phyloP scores from a whole-genome alignment of 2,329 filamentous ascomycete species.

The Ascochyta fabae region DNA sequence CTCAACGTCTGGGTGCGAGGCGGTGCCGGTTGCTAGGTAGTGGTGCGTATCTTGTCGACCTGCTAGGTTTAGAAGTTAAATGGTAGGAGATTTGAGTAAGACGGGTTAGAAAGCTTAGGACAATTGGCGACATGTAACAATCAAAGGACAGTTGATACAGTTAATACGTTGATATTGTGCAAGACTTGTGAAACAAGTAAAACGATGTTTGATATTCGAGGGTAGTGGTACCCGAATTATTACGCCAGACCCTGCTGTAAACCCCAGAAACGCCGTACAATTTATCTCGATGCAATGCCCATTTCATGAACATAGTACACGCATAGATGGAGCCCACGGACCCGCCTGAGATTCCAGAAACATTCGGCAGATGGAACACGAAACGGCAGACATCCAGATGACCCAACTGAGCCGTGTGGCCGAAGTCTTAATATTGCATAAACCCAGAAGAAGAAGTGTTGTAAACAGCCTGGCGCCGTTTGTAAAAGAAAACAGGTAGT shows the following conservation, averaged over 20 bases:
- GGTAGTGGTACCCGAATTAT: background rate
- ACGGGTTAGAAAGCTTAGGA: too few species aligned
- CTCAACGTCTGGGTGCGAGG: too few species aligned
- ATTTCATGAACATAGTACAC: slow-evolving; percentile 9
- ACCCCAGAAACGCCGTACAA: slow-evolving; percentile 2
- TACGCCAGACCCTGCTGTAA: too few species aligned
- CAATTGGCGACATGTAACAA: too few species aligned
- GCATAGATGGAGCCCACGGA: slow-evolving; percentile 9
- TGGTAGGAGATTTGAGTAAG: too few species aligned
- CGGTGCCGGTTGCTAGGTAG: too few species aligned
- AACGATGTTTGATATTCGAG: too few species aligned
- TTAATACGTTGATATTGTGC: too few species aligned
- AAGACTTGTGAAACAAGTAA: too few species aligned
- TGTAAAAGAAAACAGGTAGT: slow-evolving; percentile 1
- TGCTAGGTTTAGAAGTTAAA: too few species aligned
- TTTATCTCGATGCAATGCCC: slow-evolving; percentile 14
- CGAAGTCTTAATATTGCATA: slow-evolving; percentile 20
- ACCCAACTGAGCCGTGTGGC: slow-evolving; percentile 25
- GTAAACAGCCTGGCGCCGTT: slow-evolving; percentile 1
- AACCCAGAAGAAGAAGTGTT: slow-evolving; percentile 14
- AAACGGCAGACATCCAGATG: slow-evolving; percentile 21
- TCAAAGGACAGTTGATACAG: too few species aligned
- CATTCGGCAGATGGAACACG: slow-evolving; percentile 10
- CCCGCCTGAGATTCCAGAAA: slow-evolving; percentile 1
- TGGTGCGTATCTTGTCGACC: too few species aligned